Evolutionary conservation across 2,329 filamentous ascomycete species (phyloP), one percentile per base, ranked within the genome.

Genomic region (Rutstroemia sydowiana): DNA sequence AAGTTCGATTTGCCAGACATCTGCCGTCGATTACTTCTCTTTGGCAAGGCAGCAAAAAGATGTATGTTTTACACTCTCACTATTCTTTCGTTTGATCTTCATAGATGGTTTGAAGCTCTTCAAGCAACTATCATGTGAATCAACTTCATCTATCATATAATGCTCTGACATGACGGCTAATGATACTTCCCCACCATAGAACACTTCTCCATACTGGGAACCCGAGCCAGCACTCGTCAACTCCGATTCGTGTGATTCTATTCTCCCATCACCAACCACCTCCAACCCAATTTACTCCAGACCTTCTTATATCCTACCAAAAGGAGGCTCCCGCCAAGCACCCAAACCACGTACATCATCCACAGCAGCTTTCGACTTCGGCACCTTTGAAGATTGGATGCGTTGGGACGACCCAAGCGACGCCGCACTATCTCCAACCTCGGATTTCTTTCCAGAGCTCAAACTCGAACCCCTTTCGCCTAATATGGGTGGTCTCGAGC

Each of bases 381-480:
- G 60, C 13, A 57, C 61, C 5, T 65, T 61, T 18, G 63, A 65
- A 32, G 62, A 63, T 49, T 65, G 62, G 62, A 63, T 64, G 59
- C 57, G 56, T 36, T 66, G 63, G 63, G 63, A 66, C 59, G 61
- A 64, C 26, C 57, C 59, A 34, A 54, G 34, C 18, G 61, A 61
- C 49, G 55, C 58, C 21, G 59, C 60, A 13, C 51, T 62, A 10
- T 63, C 62, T n/a, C 61, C 62, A 20, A 56, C 57, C 3, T 57
- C 59, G 5, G 57, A 61, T 31, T 60, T 60, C 55, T 64, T 62
- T 50, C 61, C 62, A 3, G 60, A 61, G 16, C 52, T 64, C 39
- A 63, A 63, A 39, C 23, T 57, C 42, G 61, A 65, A 49, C 58
- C 62, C 14, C 32, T 54, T 9, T 62, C 61, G 8, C 61, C 63